Conservation (phyloP, 345 rosid genomes). For the Bruguiera parviflora region DNA sequence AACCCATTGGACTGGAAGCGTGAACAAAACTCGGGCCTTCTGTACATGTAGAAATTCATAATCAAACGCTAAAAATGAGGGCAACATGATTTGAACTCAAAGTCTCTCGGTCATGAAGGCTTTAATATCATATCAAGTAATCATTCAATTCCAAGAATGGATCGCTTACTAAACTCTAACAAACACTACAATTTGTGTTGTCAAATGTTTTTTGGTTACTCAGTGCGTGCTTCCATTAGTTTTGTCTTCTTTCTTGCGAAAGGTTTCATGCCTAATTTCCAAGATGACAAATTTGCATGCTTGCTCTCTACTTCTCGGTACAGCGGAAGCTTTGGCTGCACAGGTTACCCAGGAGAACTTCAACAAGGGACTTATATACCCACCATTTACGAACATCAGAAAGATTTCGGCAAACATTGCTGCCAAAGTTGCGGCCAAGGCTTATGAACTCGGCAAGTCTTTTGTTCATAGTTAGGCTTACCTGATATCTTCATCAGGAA, state of each 20-base stretch:
- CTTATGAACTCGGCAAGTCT: constrained; percentile 82
- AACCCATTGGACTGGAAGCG: no score
- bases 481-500: background rate
- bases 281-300: background rate
- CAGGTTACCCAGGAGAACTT: constrained; percentile 72
- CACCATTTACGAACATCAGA: constrained; percentile 82
- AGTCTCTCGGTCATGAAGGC: no score
- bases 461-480: background rate
- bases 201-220: no score
- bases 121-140: no score
- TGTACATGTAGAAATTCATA: no score
- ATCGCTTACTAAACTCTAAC: no score
- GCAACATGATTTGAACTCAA: no score
- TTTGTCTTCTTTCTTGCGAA: background rate
- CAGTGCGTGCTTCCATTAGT: background rate
- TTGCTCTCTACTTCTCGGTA: constrained; percentile 10
- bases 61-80: no score
- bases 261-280: background rate
- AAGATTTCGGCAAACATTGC: constrained; percentile 92
- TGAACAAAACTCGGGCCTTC: no score
- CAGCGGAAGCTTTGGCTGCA: constrained; percentile 90
- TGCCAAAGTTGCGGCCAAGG: constrained; percentile 81
- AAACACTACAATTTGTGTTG: no score
- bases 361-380: constrained; percentile 77
- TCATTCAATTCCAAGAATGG: no score